Base-by-base conservation (phyloP, 2,329 filamentous ascomycete genomes). In the Onygena corvina region DNA sequence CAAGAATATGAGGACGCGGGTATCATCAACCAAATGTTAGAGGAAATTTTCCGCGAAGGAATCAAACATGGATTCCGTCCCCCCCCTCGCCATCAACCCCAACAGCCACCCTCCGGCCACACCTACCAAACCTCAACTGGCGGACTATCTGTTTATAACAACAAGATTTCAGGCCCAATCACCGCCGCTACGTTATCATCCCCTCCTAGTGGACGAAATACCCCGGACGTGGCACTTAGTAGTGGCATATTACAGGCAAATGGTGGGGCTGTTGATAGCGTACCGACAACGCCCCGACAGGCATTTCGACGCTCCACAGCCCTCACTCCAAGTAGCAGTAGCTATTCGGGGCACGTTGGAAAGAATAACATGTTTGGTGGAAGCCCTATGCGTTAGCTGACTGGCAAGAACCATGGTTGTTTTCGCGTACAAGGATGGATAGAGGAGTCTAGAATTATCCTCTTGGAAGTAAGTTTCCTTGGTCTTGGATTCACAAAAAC, bases 1-100 rank as follows among this genome's bases (percentile, higher is more conserved):
- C 76, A 86, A 54, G 89, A 96, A 67, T 96, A 86, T 60, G 74
- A 83, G 47, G 87, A 93, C 57, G 87, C 86, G 0, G 90, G 89
- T 0, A 80, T 94, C 3, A 70, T 94, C 47, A 82, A 92, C 59
- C 73, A 79, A 30, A 92, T 92, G 71, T 75, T 96, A 44, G 81
- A 88, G 61, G 87, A 94, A 58, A 86, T 96, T 5, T 95, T 94
- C 66, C 73, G 65, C 59, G 77, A 72, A 71, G 84, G 67, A 53
- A 76, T 68, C 57, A 79, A 73, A 59, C 75, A 66, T 59, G 73
- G 74, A 29, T 81, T 76, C 62, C 75, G 75, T 52, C 74, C 76
- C 3, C 78, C 78, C 8, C 63, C 67, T 35, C 64, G 67, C 33
- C 57, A 56, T 48, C 54, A 49, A 9, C 36, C 25, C 21, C 18